Base-by-base conservation (phyloP, 2,329 filamentous ascomycete genomes). In the Boeremia exigua region DNA sequence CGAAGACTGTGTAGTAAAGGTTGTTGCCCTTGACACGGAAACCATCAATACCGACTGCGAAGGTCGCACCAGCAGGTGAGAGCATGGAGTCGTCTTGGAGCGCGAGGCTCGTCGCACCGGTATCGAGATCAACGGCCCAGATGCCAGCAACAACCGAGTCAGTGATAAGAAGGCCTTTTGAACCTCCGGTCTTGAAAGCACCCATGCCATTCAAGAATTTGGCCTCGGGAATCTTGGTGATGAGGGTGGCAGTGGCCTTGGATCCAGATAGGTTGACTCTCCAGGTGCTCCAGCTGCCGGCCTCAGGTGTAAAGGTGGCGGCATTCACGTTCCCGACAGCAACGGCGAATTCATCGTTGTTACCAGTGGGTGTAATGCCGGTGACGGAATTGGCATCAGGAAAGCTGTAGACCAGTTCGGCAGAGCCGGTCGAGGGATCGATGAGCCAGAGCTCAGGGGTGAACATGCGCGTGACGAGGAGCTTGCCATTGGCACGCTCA, bases 391-490 rank as follows among this genome's bases (percentile, higher is more conserved):
- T 57, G 17, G 44, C 48, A n/a, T 33, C 38, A 29, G 54, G 48
- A 33, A 57, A 57, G 38, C 29, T 57, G 48, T 54, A 48, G 2
- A 57, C 19, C 40, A 56, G 19, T n/a, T 42, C 23, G 14, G 53
- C 53, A 43, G 53, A 56, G 12, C 53, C 53, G 8, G 42, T 43
- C 6, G 47, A 32, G 10, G 54, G 48, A 29, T 57, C 37, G 44
- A 57, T 57, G 19, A 53, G 48, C 48, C 49, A 57, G 4, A 57
- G 54, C n/a, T 57, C 54, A 29, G 54, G 54, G 27, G 48, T 57
- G 49, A 53, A 52, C 48, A 54, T 57, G 33, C 48, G 49, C 25
- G 55, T 58, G 7, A 58, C 40, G 17, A 58, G 55, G 9, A 58
- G 50, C 28, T 58, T 40, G 30, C 55, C 55, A 43, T 58, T 58